Evolutionary conservation across 805 yeast species (phyloP).

Genomic region (Cyberlindnera maritima): DNA sequence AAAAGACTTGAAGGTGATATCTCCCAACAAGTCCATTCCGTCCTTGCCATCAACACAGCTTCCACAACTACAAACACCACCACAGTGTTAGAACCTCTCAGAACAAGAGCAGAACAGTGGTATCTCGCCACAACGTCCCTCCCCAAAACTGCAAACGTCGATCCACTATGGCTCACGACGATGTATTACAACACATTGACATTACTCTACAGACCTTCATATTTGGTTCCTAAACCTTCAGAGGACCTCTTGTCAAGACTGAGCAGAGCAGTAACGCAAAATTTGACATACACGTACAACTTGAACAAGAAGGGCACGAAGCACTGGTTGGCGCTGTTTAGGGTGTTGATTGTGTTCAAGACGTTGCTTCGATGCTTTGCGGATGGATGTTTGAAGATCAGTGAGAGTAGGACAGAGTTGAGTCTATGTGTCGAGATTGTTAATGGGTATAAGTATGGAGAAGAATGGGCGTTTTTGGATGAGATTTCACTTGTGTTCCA

Average conservation of each 20-base stretch:
- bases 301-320: slow-evolving; percentile 33
- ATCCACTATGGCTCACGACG: slow-evolving; percentile 34
- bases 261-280: slow-evolving; percentile 44
- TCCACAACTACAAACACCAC: slow-evolving; percentile 10
- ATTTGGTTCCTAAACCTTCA: slow-evolving; percentile 43
- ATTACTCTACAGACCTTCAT: slow-evolving; percentile 47
- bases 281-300: slow-evolving; percentile 45
- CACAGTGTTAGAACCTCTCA: slow-evolving; percentile 13
- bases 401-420: slow-evolving; percentile 47
- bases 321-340: slow-evolving; percentile 47
- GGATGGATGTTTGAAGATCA: slow-evolving; percentile 43
- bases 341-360: slow-evolving; percentile 47
- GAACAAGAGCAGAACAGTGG: slow-evolving; percentile 35
- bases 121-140: slow-evolving; percentile 26
- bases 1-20: slow-evolving; percentile 48
- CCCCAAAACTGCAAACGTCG: slow-evolving; percentile 4
- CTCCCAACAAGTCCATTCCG: slow-evolving; percentile 45
- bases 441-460: slow-evolving; percentile 40
- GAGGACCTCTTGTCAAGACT: slow-evolving; percentile 38
- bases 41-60: slow-evolving; percentile 35
- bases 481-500: slow-evolving; percentile 47
- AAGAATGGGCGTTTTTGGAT: slow-evolving; percentile 45
- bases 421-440: slow-evolving; percentile 47
- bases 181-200: slow-evolving; percentile 48
- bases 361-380: slow-evolving; percentile 46